Evolutionary conservation across 805 yeast genomes (phyloP), one percentile per base, ranked within the genome.

Genomic region (Starmerella etchellsii): DNA sequence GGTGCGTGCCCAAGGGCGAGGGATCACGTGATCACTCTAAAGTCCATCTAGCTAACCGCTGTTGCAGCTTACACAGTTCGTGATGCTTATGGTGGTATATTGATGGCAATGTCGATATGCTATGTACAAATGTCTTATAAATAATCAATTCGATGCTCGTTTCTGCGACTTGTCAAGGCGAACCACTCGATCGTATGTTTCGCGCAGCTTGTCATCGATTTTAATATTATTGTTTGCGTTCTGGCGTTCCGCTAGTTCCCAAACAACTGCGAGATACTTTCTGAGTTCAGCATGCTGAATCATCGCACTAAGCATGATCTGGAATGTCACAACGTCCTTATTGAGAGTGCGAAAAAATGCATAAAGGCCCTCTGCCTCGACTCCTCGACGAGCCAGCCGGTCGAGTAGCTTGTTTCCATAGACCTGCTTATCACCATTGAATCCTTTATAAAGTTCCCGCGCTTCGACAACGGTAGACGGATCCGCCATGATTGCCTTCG

Each of bases 301-400:
- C 55, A 53, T 53, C 3, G 49, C 54, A 1, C 47, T 50, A 5
- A 53, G 38, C 46, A 53, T 48, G n/a, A 42, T 36, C 29, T 53
- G 56, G 42, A 48, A 50, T 3, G 55, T 49, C n/a, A 44, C 32
- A 9, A 53, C 38, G 23, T 53, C 55, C 37, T 53, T 53, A 36
- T 42, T 44, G 13, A 53, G 41, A 28, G 41, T 37, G 32, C 41
- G 41, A 45, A 50, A 53, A 25, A 53, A 50, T 10, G 40, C 47
- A 31, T 34, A 48, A 3, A 50, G 39, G n/a, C 48, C 50, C 10
- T 16, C 29, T 8, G 30, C 30, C 7, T 27, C 30, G 6, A 15
- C 20, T 6, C 10, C 21, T 23, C 10, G 25, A 23, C 10, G 25
- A 7, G 13, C 6, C 32, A 30, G 18, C 7, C 7, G 6, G 15